phyloP scores from a whole-genome alignment of 139 green algal genomes.

The Auxenochlorella pyrenoidosa region DNA sequence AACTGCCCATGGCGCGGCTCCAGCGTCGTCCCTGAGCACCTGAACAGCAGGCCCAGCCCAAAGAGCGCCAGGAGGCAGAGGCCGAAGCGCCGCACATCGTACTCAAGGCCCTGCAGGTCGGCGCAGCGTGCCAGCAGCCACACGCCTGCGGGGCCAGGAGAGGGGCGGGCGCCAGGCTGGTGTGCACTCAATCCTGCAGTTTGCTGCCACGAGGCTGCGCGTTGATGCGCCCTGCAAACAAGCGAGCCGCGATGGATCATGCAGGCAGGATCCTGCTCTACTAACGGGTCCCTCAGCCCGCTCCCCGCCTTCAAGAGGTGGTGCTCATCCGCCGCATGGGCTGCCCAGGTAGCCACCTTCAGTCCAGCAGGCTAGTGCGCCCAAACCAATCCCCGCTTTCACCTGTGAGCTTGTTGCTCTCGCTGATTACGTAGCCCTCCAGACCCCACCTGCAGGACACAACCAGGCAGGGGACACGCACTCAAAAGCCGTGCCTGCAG shows the following conservation, averaged over 20 bases:
- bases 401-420: conserved; percentile 58
- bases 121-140: conserved; percentile 71
- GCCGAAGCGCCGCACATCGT: conserved; percentile 55
- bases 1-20: too few relatives aligned
- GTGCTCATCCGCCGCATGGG: too few relatives aligned
- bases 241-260: background rate
- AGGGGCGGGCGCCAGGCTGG: background rate
- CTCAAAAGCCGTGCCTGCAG: too few relatives aligned
- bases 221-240: too few relatives aligned
- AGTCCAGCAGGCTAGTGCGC: too few relatives aligned
- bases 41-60: conserved; percentile 41
- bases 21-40: background rate
- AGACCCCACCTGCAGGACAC: conserved; percentile 47
- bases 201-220: too few relatives aligned
- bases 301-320: too few relatives aligned
- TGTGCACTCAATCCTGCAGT: too few relatives aligned
- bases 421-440: conserved; percentile 60
- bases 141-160: conserved; percentile 37
- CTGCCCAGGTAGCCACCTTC: too few relatives aligned
- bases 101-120: conserved; percentile 55
- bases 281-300: too few relatives aligned
- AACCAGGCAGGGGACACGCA: too few relatives aligned
- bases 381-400: background rate
- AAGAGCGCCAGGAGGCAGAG: conserved; percentile 47
- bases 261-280: too few relatives aligned